phyloP scores from a whole-genome alignment of 257 asterid genomes.

The Penstemon eatonii region DNA sequence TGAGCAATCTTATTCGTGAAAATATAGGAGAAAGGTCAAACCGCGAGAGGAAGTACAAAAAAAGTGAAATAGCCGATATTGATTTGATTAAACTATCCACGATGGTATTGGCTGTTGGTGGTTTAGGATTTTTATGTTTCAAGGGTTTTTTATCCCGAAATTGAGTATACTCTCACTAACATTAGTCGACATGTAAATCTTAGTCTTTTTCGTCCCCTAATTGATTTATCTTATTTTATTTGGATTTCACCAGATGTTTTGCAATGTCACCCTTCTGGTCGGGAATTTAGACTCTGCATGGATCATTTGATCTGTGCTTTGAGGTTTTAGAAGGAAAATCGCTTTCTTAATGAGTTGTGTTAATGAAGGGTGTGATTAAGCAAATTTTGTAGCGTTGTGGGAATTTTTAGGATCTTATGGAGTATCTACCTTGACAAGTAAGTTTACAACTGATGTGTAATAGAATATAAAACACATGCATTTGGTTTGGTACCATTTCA shows the following conservation, averaged over 20 bases:
- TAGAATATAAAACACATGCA: not conserved
- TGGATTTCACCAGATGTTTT: slow-evolving; percentile 26
- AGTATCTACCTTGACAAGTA: not conserved
- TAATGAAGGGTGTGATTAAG: slow-evolving; percentile 32
- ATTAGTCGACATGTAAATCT: slow-evolving; percentile 16
- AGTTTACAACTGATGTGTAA: not conserved
- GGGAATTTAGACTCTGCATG: slow-evolving; percentile 24
- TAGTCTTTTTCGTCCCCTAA: slow-evolving; percentile 1
- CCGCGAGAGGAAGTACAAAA: slow-evolving; percentile 18
- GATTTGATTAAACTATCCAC: slow-evolving; percentile 16
- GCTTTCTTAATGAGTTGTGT: slow-evolving; percentile 27
- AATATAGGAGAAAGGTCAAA: slow-evolving; percentile 35
- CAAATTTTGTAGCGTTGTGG: slow-evolving; percentile 43
- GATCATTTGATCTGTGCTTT: slow-evolving; percentile 1
- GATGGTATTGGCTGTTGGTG: slow-evolving; percentile 46
- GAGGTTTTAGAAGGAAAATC: slow-evolving; percentile 19
- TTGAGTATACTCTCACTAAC: slow-evolving; percentile 23
- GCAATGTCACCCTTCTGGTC: slow-evolving; percentile 30
- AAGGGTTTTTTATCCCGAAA: slow-evolving; percentile 37
- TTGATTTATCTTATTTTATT: slow-evolving; percentile 20
- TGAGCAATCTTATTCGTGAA: slow-evolving; percentile 61
- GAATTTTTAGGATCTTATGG: slow-evolving; percentile 10
- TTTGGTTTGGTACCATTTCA: not conserved
- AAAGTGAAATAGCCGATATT: slow-evolving; percentile 16
- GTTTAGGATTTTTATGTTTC: slow-evolving; percentile 43